Percentiles rank a stretch among this genome's conserved stretches.
These are phyloP conservation scores for Gossypium lobatum DNA, from an alignment of 441 rosid species.

Conservation along the genomic window DNA sequence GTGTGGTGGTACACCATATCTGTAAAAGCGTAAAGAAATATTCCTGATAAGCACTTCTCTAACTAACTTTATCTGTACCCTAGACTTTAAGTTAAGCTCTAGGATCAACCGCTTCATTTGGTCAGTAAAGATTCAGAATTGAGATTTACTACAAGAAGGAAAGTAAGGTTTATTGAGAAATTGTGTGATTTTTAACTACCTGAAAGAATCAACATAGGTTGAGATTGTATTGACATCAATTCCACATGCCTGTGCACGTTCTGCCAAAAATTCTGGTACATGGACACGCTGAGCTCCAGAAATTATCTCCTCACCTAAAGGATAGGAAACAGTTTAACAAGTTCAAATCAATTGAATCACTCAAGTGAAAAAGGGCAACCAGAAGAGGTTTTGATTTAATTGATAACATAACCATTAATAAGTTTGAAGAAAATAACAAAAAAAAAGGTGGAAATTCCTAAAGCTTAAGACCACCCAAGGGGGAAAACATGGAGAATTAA, in stretches of 20 bases:
- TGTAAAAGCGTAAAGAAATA: constrained; percentile 15
- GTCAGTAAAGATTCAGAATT: background rate
- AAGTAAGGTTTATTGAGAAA: background rate
- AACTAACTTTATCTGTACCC: background rate
- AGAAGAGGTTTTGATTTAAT: background rate
- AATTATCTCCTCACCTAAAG: constrained; percentile 84
- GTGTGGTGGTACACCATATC: constrained; percentile 79
- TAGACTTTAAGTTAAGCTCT: background rate
- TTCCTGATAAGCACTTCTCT: background rate
- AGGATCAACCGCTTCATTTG: background rate
- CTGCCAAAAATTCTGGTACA: constrained; percentile 57
- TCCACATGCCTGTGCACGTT: constrained; percentile 70
- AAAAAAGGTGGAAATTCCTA: background rate
- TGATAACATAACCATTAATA: background rate
- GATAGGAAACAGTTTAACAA: background rate
- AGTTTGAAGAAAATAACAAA: background rate
- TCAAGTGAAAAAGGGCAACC: background rate
- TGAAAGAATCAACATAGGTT: constrained; percentile 76
- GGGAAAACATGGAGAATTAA: background rate
- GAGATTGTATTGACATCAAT: constrained; percentile 72
- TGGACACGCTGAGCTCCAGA: constrained; percentile 96
- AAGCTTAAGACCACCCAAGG: background rate
- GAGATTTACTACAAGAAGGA: background rate
- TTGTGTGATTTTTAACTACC: constrained; percentile 28
- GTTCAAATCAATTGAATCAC: constrained; percentile 2